Evolutionary conservation across 2,329 filamentous ascomycete genomes (phyloP).

Genomic region (Phoma sp.): DNA sequence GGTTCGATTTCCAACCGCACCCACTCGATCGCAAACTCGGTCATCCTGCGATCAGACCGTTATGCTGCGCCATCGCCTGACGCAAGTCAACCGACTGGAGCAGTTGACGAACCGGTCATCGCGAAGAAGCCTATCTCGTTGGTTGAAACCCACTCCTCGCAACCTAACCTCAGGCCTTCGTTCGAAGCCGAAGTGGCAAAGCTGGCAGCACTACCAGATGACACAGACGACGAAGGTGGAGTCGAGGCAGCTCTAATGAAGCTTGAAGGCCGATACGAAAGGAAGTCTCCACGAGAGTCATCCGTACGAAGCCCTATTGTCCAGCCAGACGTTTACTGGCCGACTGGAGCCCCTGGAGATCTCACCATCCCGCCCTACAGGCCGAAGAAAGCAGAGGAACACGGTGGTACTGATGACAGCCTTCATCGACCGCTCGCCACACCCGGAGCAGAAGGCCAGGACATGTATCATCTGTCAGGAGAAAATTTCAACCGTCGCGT

Average conservation of each 20-base stretch:
- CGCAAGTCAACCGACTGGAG: constrained; percentile 11
- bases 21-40: constrained; percentile 49
- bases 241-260: constrained; percentile 93
- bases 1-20: constrained; percentile 55
- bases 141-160: constrained; percentile 61
- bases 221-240: constrained; percentile 76
- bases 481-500: constrained; percentile 39
- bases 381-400: constrained; percentile 27
- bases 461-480: constrained; percentile 41
- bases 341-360: constrained; percentile 26
- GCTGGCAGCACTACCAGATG: constrained; percentile 86
- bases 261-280: constrained; percentile 84
- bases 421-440: constrained; percentile 37
- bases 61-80: constrained; percentile 30
- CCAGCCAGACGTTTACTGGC: constrained; percentile 32
- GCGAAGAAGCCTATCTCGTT: constrained; percentile 48
- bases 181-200: constrained; percentile 90
- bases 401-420: constrained; percentile 31
- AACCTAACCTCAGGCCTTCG: constrained; percentile 66
- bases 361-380: constrained; percentile 25
- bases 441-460: constrained; percentile 35
- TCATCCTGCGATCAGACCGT: constrained; percentile 43
- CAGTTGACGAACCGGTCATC: constrained; percentile 16
- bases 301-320: constrained; percentile 25
- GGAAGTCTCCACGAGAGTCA: constrained; percentile 42